Percentiles rank a stretch among this genome's conserved stretches.
Evolutionary conservation across 306 rosid species (phyloP).

Genomic region (Gastrolobium bilobum): DNA sequence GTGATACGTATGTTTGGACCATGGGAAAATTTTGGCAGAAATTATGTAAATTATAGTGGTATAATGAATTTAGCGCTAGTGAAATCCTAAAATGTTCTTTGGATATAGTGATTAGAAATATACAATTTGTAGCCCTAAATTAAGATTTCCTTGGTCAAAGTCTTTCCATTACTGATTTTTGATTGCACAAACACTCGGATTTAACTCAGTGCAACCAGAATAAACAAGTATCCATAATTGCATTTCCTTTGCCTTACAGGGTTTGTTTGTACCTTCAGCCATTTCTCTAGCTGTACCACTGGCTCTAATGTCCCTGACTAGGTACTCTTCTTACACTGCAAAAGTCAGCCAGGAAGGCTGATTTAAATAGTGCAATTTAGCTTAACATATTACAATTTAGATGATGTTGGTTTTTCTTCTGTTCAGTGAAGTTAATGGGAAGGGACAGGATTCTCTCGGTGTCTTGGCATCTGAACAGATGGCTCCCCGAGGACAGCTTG

Average conservation of each 20-base stretch:
- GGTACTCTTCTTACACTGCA: slow-evolving; percentile 60
- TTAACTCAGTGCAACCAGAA: slow-evolving; percentile 20
- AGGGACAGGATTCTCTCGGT: slow-evolving; percentile 63
- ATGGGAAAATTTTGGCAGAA: neutral
- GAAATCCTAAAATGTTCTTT: slow-evolving; percentile 30
- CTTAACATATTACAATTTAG: slow-evolving; percentile 32
- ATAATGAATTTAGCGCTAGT: slow-evolving; percentile 23
- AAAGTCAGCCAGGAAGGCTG: slow-evolving; percentile 37
- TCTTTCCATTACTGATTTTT: slow-evolving; percentile 19
- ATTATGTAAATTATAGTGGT: slow-evolving; percentile 16
- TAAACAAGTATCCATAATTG: slow-evolving; percentile 27
- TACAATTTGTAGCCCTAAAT: neutral
- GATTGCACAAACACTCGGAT: slow-evolving; percentile 29
- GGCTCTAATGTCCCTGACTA: slow-evolving; percentile 85
- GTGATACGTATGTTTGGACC: slow-evolving; percentile 11
- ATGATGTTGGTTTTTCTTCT: slow-evolving; percentile 45
- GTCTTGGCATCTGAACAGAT: slow-evolving; percentile 88
- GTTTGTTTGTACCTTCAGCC: slow-evolving; percentile 74
- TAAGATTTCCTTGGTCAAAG: slow-evolving; percentile 13
- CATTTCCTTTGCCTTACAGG: slow-evolving; percentile 58
- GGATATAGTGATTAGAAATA: slow-evolving; percentile 13
- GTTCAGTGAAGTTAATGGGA: slow-evolving; percentile 84
- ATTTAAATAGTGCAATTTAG: slow-evolving; percentile 36
- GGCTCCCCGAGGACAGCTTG: slow-evolving; percentile 96
- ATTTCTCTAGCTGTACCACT: slow-evolving; percentile 87